Conservation (phyloP, 139 green algal species). For the Trebouxia sp. region DNA sequence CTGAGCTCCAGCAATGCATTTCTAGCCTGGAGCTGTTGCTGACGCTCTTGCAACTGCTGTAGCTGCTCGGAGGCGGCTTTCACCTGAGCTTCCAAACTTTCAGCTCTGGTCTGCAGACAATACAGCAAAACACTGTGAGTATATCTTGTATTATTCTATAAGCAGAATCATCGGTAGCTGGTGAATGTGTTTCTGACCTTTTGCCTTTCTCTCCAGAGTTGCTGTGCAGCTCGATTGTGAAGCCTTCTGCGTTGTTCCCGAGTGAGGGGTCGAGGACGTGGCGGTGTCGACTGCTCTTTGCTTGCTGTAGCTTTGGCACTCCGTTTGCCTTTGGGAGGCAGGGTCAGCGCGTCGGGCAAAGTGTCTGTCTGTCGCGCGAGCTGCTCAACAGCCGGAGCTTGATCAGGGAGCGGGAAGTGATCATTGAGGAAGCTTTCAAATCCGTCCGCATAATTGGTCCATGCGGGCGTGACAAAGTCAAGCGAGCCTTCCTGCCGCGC, state of each 20-base stretch:
- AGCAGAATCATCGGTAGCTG: too few relatives aligned
- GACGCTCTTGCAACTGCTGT: not conserved
- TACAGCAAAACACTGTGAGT: not conserved
- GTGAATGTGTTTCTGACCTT: not conserved
- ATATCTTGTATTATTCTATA: too few relatives aligned
- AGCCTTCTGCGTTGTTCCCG: not conserved
- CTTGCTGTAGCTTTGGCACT: too few relatives aligned
- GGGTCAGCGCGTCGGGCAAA: too few relatives aligned
- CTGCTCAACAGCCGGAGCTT: too few relatives aligned
- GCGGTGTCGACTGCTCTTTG: too few relatives aligned
- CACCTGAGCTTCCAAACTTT: constrained; percentile 2
- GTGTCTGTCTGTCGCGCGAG: too few relatives aligned
- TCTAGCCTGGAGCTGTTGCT: not conserved
- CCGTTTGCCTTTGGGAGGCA: too few relatives aligned
- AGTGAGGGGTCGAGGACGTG: not conserved
- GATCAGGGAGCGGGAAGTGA: too few relatives aligned
- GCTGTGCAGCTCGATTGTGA: not conserved
- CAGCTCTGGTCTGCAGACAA: not conserved
- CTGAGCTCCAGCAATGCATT: not conserved
- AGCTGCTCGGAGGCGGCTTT: not conserved
- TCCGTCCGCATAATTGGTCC: not conserved
- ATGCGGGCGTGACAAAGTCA: too few relatives aligned
- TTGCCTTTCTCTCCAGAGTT: not conserved
- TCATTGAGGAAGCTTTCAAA: not conserved
- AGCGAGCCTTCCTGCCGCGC: too few relatives aligned